phyloP scores from a whole-genome alignment of 352 stramenopile genomes.

The Aphanomyces invadans region DNA sequence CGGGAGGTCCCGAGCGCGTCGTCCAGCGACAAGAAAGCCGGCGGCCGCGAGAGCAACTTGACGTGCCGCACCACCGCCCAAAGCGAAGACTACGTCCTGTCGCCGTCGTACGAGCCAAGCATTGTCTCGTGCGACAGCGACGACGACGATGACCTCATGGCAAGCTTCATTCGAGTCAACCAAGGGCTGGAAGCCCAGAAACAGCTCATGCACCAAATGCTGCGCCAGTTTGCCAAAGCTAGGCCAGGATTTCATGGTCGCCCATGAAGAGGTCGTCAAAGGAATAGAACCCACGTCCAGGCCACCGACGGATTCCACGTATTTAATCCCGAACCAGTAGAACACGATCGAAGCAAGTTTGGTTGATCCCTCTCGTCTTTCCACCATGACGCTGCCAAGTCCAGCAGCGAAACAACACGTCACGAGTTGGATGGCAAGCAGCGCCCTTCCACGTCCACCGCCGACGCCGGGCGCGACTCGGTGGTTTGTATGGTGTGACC shows the following conservation, averaged over 20 bases:
- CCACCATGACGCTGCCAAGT: too few species aligned
- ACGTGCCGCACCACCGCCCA: background rate
- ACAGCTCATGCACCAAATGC: background rate
- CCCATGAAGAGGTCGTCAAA: too few species aligned
- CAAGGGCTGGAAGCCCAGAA: slow-evolving; percentile 3
- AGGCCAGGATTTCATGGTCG: background rate
- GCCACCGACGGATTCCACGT: too few species aligned
- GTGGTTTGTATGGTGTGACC: too few species aligned
- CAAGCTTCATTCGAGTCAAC: slow-evolving; percentile 6
- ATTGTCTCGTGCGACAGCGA: background rate
- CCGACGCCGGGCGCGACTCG: too few species aligned
- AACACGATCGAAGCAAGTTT: too few species aligned
- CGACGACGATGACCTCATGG: slow-evolving; percentile 9
- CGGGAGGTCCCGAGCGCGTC: background rate
- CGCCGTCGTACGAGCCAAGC: slow-evolving; percentile 1
- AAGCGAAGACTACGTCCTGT: background rate
- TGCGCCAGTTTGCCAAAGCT: background rate
- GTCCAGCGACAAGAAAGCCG: background rate
- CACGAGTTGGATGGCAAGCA: too few species aligned
- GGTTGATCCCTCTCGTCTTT: too few species aligned
- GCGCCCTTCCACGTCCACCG: too few species aligned
- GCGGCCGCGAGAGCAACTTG: background rate
- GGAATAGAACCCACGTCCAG: too few species aligned
- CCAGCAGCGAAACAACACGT: too few species aligned
- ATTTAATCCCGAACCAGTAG: too few species aligned